Evolutionary conservation across 2,329 filamentous ascomycete genomes (phyloP), one percentile per base, ranked within the genome.

Genomic region (Epicoccum sorghinum): DNA sequence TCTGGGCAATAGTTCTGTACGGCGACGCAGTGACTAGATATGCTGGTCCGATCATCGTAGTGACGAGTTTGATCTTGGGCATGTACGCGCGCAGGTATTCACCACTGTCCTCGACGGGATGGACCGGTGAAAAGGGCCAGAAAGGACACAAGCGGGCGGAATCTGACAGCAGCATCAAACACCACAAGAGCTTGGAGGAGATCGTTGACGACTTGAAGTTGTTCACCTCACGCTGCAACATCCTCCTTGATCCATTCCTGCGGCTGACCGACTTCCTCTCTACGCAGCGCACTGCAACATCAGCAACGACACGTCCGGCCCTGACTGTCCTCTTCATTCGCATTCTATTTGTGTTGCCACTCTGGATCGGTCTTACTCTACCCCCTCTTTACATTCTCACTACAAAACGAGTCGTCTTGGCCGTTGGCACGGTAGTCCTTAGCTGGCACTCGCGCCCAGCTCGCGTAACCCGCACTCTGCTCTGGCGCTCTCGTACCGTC

Each of bases 131-230:
- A 71, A 88, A 80, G 62, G 74, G 72, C 27, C 73, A 85, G 67
- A 83, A 82, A 49, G 77, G 75, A 29, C 79, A 83, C 50, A 83
- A 79, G 55, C 78, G 78, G 30, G 76, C 77, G 14, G 74, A 75
- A 2, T 78, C 81, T 7, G 72, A 74, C 7, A 90, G 91, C 65
- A 86, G 83, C 57, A 88, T 87, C 37, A 87, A 89, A 55, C 90
- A 95, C 66, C 91, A 96, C 68, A 97, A 97, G 79, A 97, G 92
- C 45, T 77, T 99, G 47, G 95, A 99, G 72, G 95, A 99, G 77
- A 99, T 99, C 57, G 90, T 99, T 52, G 93, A 98, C 65, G 96
- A 91, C 0, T 78, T 99, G 39, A 91, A 92, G 72, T 87, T 92
- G 61, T 91, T 99, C 64, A 98, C 93, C 0, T 89, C 89, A 4